Conservation (phyloP, 2,329 filamentous ascomycete species). For the Venturia nashicola region DNA sequence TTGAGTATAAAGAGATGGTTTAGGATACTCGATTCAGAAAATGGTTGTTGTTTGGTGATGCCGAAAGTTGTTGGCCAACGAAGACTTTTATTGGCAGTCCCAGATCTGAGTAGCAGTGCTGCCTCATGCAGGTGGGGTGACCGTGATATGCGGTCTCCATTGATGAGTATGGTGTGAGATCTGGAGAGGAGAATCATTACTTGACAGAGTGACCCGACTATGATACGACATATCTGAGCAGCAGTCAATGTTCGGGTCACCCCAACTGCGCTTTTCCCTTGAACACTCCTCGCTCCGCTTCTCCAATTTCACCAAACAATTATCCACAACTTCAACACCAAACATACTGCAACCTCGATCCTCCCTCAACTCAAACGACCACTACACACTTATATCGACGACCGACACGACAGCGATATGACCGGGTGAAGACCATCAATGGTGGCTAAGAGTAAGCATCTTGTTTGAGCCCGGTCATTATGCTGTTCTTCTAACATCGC, state of each 20-base stretch:
- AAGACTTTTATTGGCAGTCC: neutral
- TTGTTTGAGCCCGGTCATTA: neutral
- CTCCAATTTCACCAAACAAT: too few relatives aligned
- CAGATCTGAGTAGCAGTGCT: neutral
- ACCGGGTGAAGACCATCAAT: neutral
- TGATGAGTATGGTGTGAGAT: too few relatives aligned
- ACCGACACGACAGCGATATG: neutral
- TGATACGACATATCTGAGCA: neutral
- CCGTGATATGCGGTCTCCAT: neutral
- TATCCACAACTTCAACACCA: neutral
- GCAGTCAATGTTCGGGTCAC: neutral
- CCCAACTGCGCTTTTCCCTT: neutral
- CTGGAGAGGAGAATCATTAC: too few relatives aligned
- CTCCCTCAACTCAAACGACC: neutral
- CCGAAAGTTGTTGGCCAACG: neutral
- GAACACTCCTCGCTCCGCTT: too few relatives aligned
- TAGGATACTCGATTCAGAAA: neutral
- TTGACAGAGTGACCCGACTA: too few relatives aligned
- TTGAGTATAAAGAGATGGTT: neutral
- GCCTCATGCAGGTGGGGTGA: neutral
- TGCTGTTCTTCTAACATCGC: neutral
- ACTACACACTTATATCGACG: neutral
- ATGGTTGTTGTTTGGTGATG: neutral
- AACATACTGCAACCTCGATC: neutral
- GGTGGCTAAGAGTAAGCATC: neutral